Conservation (phyloP, 2,329 filamentous ascomycete genomes). For the Colletotrichum melonis region DNA sequence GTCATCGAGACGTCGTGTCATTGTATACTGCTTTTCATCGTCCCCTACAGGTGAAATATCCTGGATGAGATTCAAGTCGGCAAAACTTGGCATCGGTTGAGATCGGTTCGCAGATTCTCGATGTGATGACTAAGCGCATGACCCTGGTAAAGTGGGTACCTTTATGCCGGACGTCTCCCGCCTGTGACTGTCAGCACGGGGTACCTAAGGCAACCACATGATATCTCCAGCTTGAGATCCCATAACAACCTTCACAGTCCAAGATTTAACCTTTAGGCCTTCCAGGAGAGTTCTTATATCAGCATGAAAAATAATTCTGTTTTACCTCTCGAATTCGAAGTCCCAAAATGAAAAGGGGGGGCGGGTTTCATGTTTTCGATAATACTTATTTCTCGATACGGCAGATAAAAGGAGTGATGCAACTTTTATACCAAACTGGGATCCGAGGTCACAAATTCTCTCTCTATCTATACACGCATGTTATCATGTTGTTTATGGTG, state of each 20-base stretch:
- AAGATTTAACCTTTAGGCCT: no score
- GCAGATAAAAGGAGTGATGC: no score
- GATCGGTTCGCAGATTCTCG: constrained; percentile 5
- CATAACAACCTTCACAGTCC: neutral
- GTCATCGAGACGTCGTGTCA: constrained; percentile 36
- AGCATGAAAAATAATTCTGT: no score
- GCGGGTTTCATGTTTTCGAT: no score
- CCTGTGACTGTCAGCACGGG: neutral
- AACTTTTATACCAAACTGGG: no score
- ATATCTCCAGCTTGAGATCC: neutral
- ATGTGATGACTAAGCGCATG: constrained; percentile 17
- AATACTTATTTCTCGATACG: no score
- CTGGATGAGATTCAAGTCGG: constrained; percentile 1
- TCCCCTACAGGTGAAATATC: neutral
- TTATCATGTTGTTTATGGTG: no score
- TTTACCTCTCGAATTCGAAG: no score
- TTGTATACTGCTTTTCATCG: constrained; percentile 31
- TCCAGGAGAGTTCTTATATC: no score
- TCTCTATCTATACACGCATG: no score
- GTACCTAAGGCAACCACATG: neutral
- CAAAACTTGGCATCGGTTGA: constrained; percentile 34
- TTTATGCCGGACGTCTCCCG: neutral
- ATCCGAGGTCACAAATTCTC: no score
- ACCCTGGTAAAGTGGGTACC: neutral
- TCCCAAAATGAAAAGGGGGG: no score